A percentile compares a stretch with the other conserved stretches of the same genome.
Evolutionary conservation across 768 basidiomycete species (phyloP).

Genomic region (Boletus barrowsii): DNA sequence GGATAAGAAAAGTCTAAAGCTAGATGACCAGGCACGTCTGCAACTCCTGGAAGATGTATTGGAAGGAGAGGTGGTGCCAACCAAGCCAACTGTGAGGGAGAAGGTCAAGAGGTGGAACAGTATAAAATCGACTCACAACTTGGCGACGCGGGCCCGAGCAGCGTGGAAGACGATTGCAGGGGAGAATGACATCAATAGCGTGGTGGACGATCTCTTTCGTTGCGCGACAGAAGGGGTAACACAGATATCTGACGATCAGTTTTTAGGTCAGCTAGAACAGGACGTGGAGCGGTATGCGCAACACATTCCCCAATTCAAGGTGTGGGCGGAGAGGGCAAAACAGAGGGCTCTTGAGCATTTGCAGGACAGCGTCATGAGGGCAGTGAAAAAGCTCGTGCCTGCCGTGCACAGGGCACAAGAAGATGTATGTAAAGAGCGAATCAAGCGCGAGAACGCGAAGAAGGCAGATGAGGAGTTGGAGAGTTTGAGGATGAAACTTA

Average conservation of each 20-base stretch:
- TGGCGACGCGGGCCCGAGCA: not conserved
- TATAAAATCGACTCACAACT: no score
- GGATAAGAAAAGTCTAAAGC: not conserved
- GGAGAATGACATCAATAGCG: not conserved
- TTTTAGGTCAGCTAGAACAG: constrained; percentile 9
- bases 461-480: constrained; percentile 6
- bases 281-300: not conserved
- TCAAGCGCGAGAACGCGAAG: not conserved
- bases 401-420: constrained; percentile 10
- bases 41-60: not conserved
- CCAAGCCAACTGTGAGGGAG: not conserved
- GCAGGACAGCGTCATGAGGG: not conserved
- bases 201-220: constrained; percentile 3
- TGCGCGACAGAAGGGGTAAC: not conserved
- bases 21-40: not conserved
- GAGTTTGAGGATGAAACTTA: constrained; percentile 14
- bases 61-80: not conserved
- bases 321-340: not conserved
- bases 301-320: not conserved
- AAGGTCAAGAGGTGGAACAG: no score
- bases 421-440: not conserved
- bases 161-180: not conserved
- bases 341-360: not conserved
- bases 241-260: constrained; percentile 10
- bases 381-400: constrained; percentile 7